Evolutionary conservation across 2,329 filamentous ascomycete species (phyloP).

Genomic region (Pestalotiopsis sp.): DNA sequence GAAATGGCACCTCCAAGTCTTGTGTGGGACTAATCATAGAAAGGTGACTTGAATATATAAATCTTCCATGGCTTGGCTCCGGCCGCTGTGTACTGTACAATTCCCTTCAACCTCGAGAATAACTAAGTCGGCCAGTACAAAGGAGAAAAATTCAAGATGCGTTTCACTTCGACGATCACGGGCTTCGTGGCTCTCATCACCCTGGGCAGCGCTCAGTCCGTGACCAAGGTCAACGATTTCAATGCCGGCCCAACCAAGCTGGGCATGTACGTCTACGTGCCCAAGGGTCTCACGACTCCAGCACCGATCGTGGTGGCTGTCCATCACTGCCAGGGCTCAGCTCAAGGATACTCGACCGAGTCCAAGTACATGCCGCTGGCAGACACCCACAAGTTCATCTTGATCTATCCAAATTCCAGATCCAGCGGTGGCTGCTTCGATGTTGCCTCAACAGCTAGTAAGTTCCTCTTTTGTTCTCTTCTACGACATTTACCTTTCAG

Average conservation of each 20-base stretch:
- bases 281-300: slow-evolving; percentile 29
- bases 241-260: slow-evolving; percentile 30
- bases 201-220: slow-evolving; percentile 24
- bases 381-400: slow-evolving; percentile 56
- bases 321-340: slow-evolving; percentile 58
- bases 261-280: slow-evolving; percentile 35
- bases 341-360: slow-evolving; percentile 48
- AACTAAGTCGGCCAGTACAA: not conserved
- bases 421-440: slow-evolving; percentile 56
- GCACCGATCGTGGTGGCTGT: slow-evolving; percentile 51
- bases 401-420: slow-evolving; percentile 45
- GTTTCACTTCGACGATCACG: slow-evolving; percentile 18
- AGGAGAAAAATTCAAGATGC: not conserved
- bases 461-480: slow-evolving; percentile 8
- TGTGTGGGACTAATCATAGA: not conserved
- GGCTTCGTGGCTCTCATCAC: slow-evolving; percentile 25
- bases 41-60: not conserved
- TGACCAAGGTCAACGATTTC: slow-evolving; percentile 32
- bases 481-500: not conserved
- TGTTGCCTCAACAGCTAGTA: slow-evolving; percentile 49
- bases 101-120: not conserved
- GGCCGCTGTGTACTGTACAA: not conserved
- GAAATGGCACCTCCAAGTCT: not conserved
- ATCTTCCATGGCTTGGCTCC: not conserved
- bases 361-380: slow-evolving; percentile 54